Evolutionary conservation across 2,329 filamentous ascomycete genomes (phyloP).

Genomic region (Penicillium sp.): DNA sequence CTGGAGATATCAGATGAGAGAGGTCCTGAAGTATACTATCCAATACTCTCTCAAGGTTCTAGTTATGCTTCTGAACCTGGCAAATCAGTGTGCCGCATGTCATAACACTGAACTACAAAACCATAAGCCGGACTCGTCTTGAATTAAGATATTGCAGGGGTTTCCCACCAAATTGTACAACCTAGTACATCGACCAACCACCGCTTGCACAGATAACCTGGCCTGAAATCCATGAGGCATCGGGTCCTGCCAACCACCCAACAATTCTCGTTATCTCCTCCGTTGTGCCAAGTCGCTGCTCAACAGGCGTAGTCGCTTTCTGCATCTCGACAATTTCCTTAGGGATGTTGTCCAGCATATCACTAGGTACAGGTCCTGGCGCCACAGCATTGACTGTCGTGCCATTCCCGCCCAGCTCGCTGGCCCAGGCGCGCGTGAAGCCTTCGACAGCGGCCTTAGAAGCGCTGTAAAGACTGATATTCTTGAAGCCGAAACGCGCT

Average conservation of each 20-base stretch:
- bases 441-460: neutral
- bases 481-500: neutral
- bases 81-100: too few species aligned
- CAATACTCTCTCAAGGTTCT: too few species aligned
- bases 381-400: neutral
- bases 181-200: neutral
- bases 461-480: neutral
- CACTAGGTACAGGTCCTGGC: neutral
- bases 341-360: neutral
- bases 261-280: slow-evolving; percentile 7
- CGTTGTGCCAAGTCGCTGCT: neutral
- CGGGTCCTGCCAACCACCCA: slow-evolving; percentile 1
- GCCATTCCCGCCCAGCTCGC: neutral
- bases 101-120: too few species aligned
- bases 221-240: slow-evolving; percentile 5
- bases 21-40: too few species aligned
- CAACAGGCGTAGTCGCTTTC: slow-evolving; percentile 1
- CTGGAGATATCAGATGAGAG: too few species aligned
- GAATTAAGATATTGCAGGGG: too few species aligned
- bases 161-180: neutral
- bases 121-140: too few species aligned
- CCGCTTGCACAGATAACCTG: slow-evolving; percentile 3
- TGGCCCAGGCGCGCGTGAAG: neutral
- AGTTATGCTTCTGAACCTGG: too few species aligned
- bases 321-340: neutral